Base-by-base conservation (phyloP, 805 yeast genomes). In the Teunomyces pallodes region DNA sequence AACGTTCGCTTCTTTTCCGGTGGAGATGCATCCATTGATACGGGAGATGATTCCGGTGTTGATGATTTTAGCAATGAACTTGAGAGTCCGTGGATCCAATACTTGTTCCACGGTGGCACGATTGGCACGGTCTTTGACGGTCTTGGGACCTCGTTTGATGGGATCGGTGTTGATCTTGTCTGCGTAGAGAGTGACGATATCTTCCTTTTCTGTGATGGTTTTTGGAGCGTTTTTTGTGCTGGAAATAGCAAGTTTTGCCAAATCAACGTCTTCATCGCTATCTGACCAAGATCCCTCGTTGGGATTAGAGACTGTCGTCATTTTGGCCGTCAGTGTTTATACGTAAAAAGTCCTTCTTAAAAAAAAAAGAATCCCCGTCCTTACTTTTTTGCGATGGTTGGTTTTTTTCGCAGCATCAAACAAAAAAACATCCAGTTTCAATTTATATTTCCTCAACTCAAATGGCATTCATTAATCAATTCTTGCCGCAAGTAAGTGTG, bases 1-100 rank as follows among this genome's bases (percentile, higher is more conserved):
- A 0, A 94, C 97, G 61, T 94, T 94, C n/a, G 99, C 99, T 67
- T 94, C 99, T 65, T 94, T 94, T 42, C 99, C 99, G 0, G 99
- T 94, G 58, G 94, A 84, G 43, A 94, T 76, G 64, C 98, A 94
- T 9, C 99, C 99, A 58, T 91, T 89, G 58, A 94, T 84, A 55
- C 87, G 82, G 2, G 94, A 82, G 30, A 94, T 81, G 5, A 88
- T 79, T 3, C 96, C 96, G 57, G 87, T 84, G 60, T 84, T 87
- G 65, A 89, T 84, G 64, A 94, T 75, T 52, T 88, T 89, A 46
- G 84, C 83, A 46, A 94, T 74, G 60, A 92, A 92, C 57, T 82
- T 75, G 72, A 91, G 76, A 0, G 99, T 94, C 52, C 98, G 78
- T 4, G 98, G 98, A 65, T 94, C 99, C 49, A 94, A 70, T 1